Base-by-base conservation (phyloP, 2,329 filamentous ascomycete genomes). In the Harringtonia aguacate region DNA sequence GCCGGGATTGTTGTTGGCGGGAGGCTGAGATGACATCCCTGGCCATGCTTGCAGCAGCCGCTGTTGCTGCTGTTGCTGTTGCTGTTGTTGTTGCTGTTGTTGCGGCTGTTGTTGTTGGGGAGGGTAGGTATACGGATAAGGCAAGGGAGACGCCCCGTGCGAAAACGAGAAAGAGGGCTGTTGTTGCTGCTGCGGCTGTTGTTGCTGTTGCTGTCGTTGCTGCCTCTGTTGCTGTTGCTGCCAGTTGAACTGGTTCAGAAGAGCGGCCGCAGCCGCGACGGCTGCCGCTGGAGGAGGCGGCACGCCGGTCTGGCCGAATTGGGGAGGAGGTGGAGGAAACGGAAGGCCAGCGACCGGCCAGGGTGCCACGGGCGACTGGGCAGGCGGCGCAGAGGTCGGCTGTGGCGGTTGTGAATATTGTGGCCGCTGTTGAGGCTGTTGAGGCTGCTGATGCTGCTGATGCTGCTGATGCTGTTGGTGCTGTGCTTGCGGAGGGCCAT, bases 211-310 rank as follows among this genome's bases (percentile, higher is more conserved):
- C 13, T 45, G 46, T 34, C 56, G 56, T 13, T 44, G 36, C 12
- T 53, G 48, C 35, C 56, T 55, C 10, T 52, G 48, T 24, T 60
- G 61, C 47, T 65, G 64, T 27, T 55, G 47, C 43, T 65, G 63
- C 35, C 66, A 36, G 17, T 47, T 51, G 48, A 31, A 37, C 34
- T 35, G 41, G 28, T 31, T 46, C 33, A 51, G 29, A 3, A 51
- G 33, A 12, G 45, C 46, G 0, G 46, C 46, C 7, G 44, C 46
- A 1, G 46, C 43, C 6, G 47, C 40, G 13, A 47, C 18, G 15
- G 17, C 43, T 1, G 40, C 45, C 6, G 43, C 40, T 3, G 46
- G 29, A 6, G 46, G 28, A 4, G 41, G 35, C 15, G 39, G 20
- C 3, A 18, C 28, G 7, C 27, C 22, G 17, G 31, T 10, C 22